Evolutionary conservation across 495 filamentous ascomycete species (phyloP).

Genomic region (Penicillium macrosclerotiorum): DNA sequence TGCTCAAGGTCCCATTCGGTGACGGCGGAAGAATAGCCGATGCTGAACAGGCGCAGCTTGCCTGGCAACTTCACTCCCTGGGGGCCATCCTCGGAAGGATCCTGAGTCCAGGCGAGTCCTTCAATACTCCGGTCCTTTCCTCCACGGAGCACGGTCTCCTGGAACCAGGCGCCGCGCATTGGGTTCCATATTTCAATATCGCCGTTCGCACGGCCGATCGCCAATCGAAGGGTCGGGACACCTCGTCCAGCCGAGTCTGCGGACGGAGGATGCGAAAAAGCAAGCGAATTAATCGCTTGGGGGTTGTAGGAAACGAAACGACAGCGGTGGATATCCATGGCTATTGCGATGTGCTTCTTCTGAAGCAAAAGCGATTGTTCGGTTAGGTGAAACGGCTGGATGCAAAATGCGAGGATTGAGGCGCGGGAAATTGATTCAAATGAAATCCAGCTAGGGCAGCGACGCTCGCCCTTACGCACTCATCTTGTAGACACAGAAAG

Average conservation of each 20-base stretch:
- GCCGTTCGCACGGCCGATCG: slow-evolving; percentile 89
- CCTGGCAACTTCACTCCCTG: slow-evolving; percentile 64
- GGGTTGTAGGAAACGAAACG: slow-evolving; percentile 95
- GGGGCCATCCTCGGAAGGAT: slow-evolving; percentile 65
- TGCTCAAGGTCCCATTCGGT: slow-evolving; percentile 92
- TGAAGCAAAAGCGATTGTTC: slow-evolving; percentile 18
- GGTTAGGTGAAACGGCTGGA: slow-evolving; percentile 5
- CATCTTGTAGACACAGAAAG: slow-evolving; percentile 27
- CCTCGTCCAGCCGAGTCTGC: slow-evolving; percentile 48
- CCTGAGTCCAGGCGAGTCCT: slow-evolving; percentile 88
- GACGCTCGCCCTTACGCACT: slow-evolving; percentile 32
- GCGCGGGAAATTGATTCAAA: slow-evolving; percentile 18
- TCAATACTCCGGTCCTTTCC: slow-evolving; percentile 87
- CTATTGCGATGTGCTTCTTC: slow-evolving; percentile 15
- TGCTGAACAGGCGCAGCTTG: slow-evolving; percentile 86
- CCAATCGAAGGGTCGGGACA: slow-evolving; percentile 66
- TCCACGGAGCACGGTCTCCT: slow-evolving; percentile 81
- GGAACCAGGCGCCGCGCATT: slow-evolving; percentile 77
- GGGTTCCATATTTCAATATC: slow-evolving; percentile 99
- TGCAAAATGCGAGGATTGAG: slow-evolving; percentile 10
- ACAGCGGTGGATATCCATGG: slow-evolving; percentile 95
- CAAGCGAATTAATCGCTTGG: slow-evolving; percentile 88
- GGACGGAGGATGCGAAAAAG: slow-evolving; percentile 80
- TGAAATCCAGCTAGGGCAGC: slow-evolving; percentile 23
- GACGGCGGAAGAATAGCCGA: slow-evolving; percentile 86